phyloP scores from a whole-genome alignment of 2,329 filamentous ascomycete species.

The Ceratocystis diversiconidia region DNA sequence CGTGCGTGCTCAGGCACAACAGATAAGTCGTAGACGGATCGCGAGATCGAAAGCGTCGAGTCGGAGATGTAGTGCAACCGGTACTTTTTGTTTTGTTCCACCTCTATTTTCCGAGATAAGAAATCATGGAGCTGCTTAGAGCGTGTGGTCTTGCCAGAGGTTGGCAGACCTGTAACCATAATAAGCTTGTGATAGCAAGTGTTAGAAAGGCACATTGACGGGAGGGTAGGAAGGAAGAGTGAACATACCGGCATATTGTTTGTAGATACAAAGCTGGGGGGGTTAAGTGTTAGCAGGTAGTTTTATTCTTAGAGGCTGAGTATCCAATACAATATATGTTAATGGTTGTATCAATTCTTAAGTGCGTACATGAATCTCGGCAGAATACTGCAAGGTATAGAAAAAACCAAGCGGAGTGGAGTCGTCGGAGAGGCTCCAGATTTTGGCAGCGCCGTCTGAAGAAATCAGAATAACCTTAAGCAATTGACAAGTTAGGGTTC shows the following conservation, averaged over 20 bases:
- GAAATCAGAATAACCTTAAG: constrained; percentile 1
- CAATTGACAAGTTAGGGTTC: background rate
- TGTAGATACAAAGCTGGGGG: background rate
- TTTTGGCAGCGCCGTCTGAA: background rate
- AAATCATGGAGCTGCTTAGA: constrained; percentile 51
- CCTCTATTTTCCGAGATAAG: constrained; percentile 42
- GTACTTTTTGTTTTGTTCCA: constrained; percentile 32
- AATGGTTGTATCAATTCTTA: background rate
- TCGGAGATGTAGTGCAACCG: constrained; percentile 63
- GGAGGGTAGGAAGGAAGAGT: background rate
- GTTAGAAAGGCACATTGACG: constrained; percentile 5
- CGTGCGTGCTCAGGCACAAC: constrained; percentile 44
- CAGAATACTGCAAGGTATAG: background rate
- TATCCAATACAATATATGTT: background rate
- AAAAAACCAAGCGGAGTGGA: constrained; percentile 8
- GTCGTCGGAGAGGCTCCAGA: constrained; percentile 8
- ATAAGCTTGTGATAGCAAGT: constrained; percentile 37
- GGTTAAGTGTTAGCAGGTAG: background rate
- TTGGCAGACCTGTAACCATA: constrained; percentile 51
- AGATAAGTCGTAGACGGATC: constrained; percentile 53
- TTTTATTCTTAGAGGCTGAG: background rate
- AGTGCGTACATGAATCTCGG: background rate
- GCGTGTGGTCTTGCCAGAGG: constrained; percentile 54
- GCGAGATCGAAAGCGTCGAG: constrained; percentile 53
- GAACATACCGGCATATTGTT: constrained; percentile 8